phyloP scores from a whole-genome alignment of 116 monocot species.

The Iris pallida region DNA sequence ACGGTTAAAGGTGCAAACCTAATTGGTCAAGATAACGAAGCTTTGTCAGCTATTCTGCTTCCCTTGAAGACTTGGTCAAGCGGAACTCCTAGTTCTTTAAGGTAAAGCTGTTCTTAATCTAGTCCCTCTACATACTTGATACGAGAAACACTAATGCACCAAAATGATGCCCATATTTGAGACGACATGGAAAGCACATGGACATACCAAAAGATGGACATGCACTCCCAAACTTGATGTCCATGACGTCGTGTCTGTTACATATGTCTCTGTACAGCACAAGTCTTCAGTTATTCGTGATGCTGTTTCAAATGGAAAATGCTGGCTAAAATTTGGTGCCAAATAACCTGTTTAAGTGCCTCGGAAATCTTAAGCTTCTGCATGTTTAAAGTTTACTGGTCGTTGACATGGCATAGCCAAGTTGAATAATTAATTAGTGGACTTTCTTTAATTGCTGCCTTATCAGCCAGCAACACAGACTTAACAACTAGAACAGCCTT shows the following conservation, averaged over 20 bases:
- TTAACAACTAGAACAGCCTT: too few relatives aligned
- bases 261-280: too few relatives aligned
- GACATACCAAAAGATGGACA: too few relatives aligned
- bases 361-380: background rate
- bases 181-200: too few relatives aligned
- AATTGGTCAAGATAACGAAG: slow-evolving; percentile 69
- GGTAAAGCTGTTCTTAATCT: slow-evolving; percentile 15
- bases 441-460: too few relatives aligned
- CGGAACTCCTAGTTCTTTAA: slow-evolving; percentile 37
- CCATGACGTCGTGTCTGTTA: too few relatives aligned
- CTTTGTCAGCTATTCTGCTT: slow-evolving; percentile 56
- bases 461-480: too few relatives aligned
- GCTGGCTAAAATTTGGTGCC: background rate
- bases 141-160: too few relatives aligned
- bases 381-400: slow-evolving; percentile 1
- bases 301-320: background rate
- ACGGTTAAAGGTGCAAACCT: slow-evolving; percentile 76
- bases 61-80: slow-evolving; percentile 45
- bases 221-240: too few relatives aligned
- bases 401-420: background rate
- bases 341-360: background rate
- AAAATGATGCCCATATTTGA: too few relatives aligned
- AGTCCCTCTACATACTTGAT: background rate
- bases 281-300: too few relatives aligned
- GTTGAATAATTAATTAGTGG: background rate